Conservation (phyloP, 2,329 filamentous ascomycete species). For the Alternaria sp. region DNA sequence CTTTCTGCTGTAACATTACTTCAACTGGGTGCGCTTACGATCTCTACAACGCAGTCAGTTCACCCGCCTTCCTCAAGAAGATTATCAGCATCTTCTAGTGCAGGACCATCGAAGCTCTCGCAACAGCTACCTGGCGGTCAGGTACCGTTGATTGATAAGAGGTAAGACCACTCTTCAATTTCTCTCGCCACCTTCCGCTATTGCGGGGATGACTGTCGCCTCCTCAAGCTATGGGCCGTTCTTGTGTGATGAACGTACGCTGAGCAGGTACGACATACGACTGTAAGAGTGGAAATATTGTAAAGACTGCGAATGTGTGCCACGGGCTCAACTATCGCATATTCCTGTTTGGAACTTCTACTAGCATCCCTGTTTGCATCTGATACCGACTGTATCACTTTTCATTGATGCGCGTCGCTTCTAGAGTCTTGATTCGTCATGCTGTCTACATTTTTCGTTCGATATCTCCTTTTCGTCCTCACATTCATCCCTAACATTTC, state of each 20-base stretch:
- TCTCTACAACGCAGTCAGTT: background rate
- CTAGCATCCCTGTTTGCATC: too few relatives aligned
- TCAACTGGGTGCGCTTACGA: background rate
- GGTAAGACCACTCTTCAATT: slow-evolving; percentile 17
- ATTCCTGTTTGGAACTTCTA: background rate
- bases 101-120: slow-evolving; percentile 3
- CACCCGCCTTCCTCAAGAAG: background rate
- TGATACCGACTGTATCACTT: too few relatives aligned
- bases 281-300: background rate
- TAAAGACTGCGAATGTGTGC: background rate
- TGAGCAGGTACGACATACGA: background rate
- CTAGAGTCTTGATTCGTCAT: slow-evolving; percentile 17
- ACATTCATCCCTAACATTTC: slow-evolving; percentile 29
- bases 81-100: background rate
- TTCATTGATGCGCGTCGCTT: background rate
- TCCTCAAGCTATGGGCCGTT: background rate
- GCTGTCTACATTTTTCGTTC: slow-evolving; percentile 23
- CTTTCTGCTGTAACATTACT: background rate
- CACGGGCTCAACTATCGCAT: background rate
- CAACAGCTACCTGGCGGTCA: slow-evolving; percentile 19
- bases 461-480: slow-evolving; percentile 21
- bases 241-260: background rate
- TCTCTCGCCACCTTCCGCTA: background rate
- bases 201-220: background rate
- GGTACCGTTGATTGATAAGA: slow-evolving; percentile 16